These are phyloP conservation scores for Globisporangium megalacanthum DNA, from an alignment of 352 stramenopile genomes.

Conservation along the genomic window DNA sequence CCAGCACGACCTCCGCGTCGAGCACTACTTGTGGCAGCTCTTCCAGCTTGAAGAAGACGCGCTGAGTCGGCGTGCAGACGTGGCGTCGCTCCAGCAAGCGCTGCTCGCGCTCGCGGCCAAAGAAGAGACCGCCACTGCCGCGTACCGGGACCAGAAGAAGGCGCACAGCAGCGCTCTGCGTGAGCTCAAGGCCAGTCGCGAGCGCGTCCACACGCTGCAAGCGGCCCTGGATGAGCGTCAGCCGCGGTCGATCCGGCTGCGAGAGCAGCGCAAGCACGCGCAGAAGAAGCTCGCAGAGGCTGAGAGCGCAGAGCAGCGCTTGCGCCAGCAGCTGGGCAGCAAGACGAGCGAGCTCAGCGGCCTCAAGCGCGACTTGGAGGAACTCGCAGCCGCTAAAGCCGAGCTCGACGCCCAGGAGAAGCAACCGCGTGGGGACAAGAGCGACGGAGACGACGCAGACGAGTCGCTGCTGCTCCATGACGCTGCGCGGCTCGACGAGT, in stretches of 20 bases:
- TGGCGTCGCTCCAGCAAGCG: constrained; percentile 50
- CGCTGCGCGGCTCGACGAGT: constrained; percentile 58
- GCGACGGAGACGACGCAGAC: constrained; percentile 26
- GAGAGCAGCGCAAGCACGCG: constrained; percentile 86
- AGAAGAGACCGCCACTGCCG: constrained; percentile 33
- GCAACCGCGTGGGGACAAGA: constrained; percentile 15
- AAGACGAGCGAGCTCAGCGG: constrained; percentile 83
- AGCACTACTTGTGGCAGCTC: constrained; percentile 96
- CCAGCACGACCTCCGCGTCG: constrained; percentile 70
- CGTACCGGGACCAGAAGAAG: constrained; percentile 75
- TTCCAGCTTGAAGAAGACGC: constrained; percentile 93
- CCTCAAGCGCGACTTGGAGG: constrained; percentile 62
- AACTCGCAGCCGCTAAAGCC: constrained; percentile 51
- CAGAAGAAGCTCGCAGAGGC: constrained; percentile 65
- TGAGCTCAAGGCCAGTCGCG: constrained; percentile 54
- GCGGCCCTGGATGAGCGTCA: constrained; percentile 81
- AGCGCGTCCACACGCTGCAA: constrained; percentile 73
- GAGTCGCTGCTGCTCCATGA: constrained; percentile 60
- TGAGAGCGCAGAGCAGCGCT: constrained; percentile 31
- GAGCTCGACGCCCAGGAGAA: constrained; percentile 49
- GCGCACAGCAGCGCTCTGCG: constrained; percentile 45
- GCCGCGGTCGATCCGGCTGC: constrained; percentile 73
- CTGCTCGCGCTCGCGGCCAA: constrained; percentile 33
- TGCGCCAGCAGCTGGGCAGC: constrained; percentile 77
- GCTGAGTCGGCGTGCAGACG: constrained; percentile 70